phyloP scores from a whole-genome alignment of 805 yeast species.

The Wickerhamiella dianesei region DNA sequence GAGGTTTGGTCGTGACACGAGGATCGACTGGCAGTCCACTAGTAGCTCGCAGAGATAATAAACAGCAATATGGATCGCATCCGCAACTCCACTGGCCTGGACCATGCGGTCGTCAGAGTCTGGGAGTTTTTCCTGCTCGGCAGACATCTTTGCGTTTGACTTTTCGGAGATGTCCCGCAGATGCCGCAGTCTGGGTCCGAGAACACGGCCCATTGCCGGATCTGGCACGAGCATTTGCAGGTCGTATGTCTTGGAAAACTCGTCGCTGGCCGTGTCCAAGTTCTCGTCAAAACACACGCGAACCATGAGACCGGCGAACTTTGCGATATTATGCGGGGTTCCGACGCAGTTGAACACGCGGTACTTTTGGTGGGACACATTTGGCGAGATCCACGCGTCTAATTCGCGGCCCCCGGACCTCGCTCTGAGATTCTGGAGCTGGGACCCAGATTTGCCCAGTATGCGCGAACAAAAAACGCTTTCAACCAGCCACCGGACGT shows the following conservation, averaged over 20 bases:
- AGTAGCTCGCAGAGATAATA: constrained; percentile 41
- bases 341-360: constrained; percentile 66
- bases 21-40: neutral
- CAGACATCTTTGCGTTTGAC: constrained; percentile 64
- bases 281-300: constrained; percentile 54
- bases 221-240: constrained; percentile 61
- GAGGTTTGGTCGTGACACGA: neutral
- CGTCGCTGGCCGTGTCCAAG: constrained; percentile 42
- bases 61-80: constrained; percentile 73
- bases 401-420: neutral
- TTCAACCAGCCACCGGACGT: neutral
- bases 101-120: constrained; percentile 66
- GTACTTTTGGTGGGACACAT: constrained; percentile 43
- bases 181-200: constrained; percentile 62
- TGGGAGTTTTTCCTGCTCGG: constrained; percentile 59
- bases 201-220: constrained; percentile 64
- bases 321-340: constrained; percentile 61
- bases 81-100: constrained; percentile 64
- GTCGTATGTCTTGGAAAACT: constrained; percentile 40
- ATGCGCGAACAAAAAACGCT: neutral
- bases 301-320: constrained; percentile 63
- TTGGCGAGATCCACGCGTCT: constrained; percentile 22
- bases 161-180: constrained; percentile 71
- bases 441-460: neutral
- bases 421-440: neutral